A percentile compares a stretch with the other conserved stretches of the same genome.
Evolutionary conservation across 179 eudicot genomes (phyloP).

Genomic region (Vitellaria paradoxa): DNA sequence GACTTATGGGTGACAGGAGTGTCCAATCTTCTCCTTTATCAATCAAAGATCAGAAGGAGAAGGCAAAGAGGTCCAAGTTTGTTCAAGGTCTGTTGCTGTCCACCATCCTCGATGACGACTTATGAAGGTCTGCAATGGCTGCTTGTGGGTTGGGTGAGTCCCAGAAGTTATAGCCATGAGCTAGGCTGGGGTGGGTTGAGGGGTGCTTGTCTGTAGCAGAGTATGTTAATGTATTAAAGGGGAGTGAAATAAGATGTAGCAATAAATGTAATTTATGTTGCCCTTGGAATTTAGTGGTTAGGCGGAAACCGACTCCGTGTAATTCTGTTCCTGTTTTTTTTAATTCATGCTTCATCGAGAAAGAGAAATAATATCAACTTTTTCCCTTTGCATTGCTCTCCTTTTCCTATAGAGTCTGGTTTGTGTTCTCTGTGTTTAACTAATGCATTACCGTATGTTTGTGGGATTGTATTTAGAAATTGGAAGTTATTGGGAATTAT

Average conservation of each 20-base stretch:
- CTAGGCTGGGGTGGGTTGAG: not conserved
- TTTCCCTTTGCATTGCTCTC: too few relatives aligned
- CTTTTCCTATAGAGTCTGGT: too few relatives aligned
- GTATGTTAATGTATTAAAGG: conserved; percentile 25
- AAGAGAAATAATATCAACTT: too few relatives aligned
- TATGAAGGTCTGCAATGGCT: conserved; percentile 23
- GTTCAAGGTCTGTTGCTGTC: conserved; percentile 77
- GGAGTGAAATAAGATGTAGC: conserved; percentile 52
- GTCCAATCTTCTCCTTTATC: conserved; percentile 54
- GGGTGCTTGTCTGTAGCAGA: conserved; percentile 20
- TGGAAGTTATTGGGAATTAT: too few relatives aligned
- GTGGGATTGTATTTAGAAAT: too few relatives aligned
- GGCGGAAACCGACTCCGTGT: conserved; percentile 24
- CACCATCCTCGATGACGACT: conserved; percentile 58
- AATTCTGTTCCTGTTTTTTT: conserved; percentile 15
- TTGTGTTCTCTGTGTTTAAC: too few relatives aligned
- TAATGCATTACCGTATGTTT: too few relatives aligned
- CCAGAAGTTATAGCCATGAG: conserved; percentile 5
- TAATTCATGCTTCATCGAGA: conserved; percentile 8
- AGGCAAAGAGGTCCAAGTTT: conserved; percentile 64
- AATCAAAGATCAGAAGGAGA: conserved; percentile 76
- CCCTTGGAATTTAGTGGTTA: conserved; percentile 28
- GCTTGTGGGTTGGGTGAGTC: not conserved
- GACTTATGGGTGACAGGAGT: conserved; percentile 23
- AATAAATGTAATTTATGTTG: conserved; percentile 59